Base-by-base conservation (phyloP, 805 yeast genomes). In the Schwanniomyces occidentalis region DNA sequence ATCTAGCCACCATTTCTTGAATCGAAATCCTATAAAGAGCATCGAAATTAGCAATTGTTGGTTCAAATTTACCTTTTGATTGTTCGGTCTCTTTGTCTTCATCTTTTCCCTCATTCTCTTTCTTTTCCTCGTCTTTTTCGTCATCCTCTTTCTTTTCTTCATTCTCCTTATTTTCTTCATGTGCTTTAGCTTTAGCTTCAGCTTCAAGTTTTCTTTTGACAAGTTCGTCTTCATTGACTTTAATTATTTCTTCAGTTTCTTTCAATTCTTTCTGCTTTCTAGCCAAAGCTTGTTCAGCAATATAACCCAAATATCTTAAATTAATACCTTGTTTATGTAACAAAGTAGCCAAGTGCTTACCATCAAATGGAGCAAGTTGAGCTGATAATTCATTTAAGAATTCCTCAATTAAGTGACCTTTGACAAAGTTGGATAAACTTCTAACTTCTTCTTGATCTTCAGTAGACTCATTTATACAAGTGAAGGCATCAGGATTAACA, bases 311-410 rank as follows among this genome's bases (percentile, higher is more conserved):
- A 54, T 91, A 91, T 66, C 98, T 83, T 62, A 90, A 56, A 58
- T 88, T 90, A 57, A 91, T 80, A 70, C 99, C 99, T 36, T 71
- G 68, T 43, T 75, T 76, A 60, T 93, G 99, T 61, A 91, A 61
- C 34, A 72, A 56, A 26, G 71, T 65, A 13, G 85, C 65, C 48
- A 93, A 73, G 51, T 89, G 93, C 3, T 62, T 54, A 45, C 98
- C 96, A 54, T 89, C 95, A 37, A 85, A 67, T 27, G 98, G 96
- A 24, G 81, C 75, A 32, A 73, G 63, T 25, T 77, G 76, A 6
- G 67, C 63, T 12, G 73, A 65, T 17, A 85, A 58, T 16, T 78
- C 85, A 9, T 58, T 57, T 46, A 88, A 63, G 42, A 80, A 78
- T 35, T 71, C 77, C 5, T 86, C 84, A 34, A 89, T 69, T 45